Evolutionary conservation across 441 rosid species (phyloP).

Genomic region (Erodium texanum): DNA sequence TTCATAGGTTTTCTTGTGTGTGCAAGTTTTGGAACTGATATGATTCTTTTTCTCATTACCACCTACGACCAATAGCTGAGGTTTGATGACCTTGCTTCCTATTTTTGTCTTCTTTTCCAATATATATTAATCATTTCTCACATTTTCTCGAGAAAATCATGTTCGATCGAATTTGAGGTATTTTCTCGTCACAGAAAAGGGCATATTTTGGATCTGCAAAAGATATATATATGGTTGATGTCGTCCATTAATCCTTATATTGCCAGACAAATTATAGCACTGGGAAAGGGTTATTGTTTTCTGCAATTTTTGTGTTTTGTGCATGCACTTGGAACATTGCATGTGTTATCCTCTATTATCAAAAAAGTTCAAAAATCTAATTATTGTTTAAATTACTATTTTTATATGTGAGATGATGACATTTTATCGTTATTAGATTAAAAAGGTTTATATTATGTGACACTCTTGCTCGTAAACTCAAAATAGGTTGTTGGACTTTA

Average conservation of each 20-base stretch:
- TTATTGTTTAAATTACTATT: too few species aligned
- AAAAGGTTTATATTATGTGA: too few species aligned
- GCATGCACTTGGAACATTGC: background rate
- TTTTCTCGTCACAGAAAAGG: too few species aligned
- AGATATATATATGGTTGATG: background rate
- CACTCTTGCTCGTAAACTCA: too few species aligned
- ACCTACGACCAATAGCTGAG: background rate
- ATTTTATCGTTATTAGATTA: too few species aligned
- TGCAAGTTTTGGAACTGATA: background rate
- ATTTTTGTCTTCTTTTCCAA: background rate
- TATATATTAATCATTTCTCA: background rate
- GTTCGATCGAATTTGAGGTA: background rate
- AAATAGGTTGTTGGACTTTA: too few species aligned
- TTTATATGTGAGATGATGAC: too few species aligned
- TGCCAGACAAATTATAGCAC: background rate
- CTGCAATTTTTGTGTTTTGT: background rate
- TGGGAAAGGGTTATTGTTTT: background rate
- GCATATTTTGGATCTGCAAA: too few species aligned
- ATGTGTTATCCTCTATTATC: background rate
- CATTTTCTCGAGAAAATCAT: background rate
- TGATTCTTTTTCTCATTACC: background rate
- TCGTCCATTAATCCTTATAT: background rate
- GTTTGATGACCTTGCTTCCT: background rate
- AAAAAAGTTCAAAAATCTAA: too few species aligned
- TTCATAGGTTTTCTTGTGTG: constrained; percentile 1